Percentiles rank a stretch among this genome's conserved stretches.
Conservation (phyloP, 1,284 basidiomycete species). For the Fistulina hepatica region DNA sequence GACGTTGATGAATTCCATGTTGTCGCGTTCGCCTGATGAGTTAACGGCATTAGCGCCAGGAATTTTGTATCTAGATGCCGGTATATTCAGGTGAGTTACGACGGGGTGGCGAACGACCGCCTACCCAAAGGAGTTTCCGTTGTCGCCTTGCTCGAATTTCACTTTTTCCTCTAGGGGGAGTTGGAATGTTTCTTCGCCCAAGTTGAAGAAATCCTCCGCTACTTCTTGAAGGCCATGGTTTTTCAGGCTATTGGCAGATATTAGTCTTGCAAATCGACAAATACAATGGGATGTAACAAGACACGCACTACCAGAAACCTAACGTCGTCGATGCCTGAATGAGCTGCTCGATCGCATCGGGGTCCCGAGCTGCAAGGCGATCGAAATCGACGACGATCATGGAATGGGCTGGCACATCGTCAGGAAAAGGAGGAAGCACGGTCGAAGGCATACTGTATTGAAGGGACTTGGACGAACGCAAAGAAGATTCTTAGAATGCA, state of each 20-base stretch:
- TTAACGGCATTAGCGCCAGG: constrained; percentile 39
- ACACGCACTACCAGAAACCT: constrained; percentile 4
- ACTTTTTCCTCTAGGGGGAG: constrained; percentile 53
- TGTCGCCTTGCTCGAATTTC: constrained; percentile 55
- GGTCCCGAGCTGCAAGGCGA: constrained; percentile 1
- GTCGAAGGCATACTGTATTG: no score
- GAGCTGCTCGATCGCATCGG: constrained; percentile 2
- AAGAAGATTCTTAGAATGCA: no score
- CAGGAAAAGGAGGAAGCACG: constrained; percentile 1
- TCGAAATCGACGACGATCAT: constrained; percentile 5
- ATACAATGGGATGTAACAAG: no score
- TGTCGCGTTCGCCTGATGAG: constrained; percentile 33
- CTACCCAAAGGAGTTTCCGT: constrained; percentile 50
- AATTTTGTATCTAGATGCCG: constrained; percentile 35
- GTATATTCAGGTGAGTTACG: background rate
- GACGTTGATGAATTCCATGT: constrained; percentile 40
- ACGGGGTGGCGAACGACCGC: constrained; percentile 6
- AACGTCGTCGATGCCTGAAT: constrained; percentile 4
- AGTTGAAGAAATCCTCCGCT: constrained; percentile 46
- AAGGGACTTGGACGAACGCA: no score
- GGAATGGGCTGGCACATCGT: constrained; percentile 3
- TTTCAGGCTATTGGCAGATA: constrained; percentile 38
- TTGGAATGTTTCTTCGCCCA: constrained; percentile 46
- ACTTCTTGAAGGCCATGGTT: constrained; percentile 50
- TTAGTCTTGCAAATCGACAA: no score